Conservation (phyloP, 768 basidiomycete species). For the Vararia minispora region DNA sequence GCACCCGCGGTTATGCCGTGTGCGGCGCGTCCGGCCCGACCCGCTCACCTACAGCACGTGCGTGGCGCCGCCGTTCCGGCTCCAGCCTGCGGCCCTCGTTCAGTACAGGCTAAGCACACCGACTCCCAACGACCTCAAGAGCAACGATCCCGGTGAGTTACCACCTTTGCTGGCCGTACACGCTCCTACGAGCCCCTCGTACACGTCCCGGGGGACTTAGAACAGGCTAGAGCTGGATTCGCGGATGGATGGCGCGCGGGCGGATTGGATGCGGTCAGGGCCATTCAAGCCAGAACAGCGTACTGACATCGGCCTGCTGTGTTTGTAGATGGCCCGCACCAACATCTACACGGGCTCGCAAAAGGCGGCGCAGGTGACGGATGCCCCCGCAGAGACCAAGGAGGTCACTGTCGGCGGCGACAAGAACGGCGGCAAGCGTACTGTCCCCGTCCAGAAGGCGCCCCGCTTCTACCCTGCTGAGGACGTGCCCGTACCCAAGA, state of each 20-base stretch:
- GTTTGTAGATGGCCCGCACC: slow-evolving; percentile 68
- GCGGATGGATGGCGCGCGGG: slow-evolving; percentile 23
- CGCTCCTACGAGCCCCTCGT: neutral
- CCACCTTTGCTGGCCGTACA: neutral
- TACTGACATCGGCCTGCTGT: slow-evolving; percentile 7
- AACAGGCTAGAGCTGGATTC: slow-evolving; percentile 18
- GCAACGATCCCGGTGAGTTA: neutral
- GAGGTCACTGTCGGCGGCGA: slow-evolving; percentile 81
- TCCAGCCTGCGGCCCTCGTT: too few relatives aligned
- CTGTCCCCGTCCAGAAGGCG: slow-evolving; percentile 77
- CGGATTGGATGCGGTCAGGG: slow-evolving; percentile 23
- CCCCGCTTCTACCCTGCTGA: slow-evolving; percentile 93
- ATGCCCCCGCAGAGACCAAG: slow-evolving; percentile 48
- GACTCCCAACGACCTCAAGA: neutral
- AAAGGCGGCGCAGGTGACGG: slow-evolving; percentile 57
- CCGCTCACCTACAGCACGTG: too few relatives aligned
- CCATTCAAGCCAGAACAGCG: neutral
- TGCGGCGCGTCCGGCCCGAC: too few relatives aligned
- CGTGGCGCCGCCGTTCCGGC: too few relatives aligned
- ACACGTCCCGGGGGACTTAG: slow-evolving; percentile 6
- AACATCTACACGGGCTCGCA: slow-evolving; percentile 80
- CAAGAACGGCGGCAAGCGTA: slow-evolving; percentile 84
- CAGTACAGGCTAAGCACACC: too few relatives aligned
- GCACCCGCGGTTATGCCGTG: too few relatives aligned
- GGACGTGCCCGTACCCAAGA: slow-evolving; percentile 85